Percentiles rank a stretch among this genome's conserved stretches.
phyloP scores from a whole-genome alignment of 257 asterid species.

The Rehmannia glutinosa region DNA sequence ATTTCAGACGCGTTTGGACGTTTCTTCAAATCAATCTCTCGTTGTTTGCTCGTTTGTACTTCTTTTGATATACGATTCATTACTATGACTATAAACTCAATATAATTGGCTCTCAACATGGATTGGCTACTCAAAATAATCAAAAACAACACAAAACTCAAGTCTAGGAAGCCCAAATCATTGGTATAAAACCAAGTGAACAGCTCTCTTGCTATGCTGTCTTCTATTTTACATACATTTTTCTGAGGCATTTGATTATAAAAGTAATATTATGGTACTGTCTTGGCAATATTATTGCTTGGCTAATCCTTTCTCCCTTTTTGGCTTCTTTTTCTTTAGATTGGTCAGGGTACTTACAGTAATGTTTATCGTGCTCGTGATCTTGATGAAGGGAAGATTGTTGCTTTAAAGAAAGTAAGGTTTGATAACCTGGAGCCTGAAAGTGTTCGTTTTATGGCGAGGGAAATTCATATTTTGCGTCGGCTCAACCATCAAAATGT shows the following conservation, averaged over 20 bases:
- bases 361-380: constrained; percentile 93
- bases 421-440: constrained; percentile 95
- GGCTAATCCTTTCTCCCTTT: constrained; percentile 7
- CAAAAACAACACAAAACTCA: too few relatives aligned
- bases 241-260: not conserved
- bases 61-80: too few relatives aligned
- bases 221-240: constrained; percentile 2
- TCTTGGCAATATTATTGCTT: not conserved
- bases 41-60: too few relatives aligned
- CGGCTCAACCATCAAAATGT: constrained; percentile 88
- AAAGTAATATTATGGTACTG: not conserved
- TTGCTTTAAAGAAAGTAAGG: constrained; percentile 90
- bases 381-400: constrained; percentile 84
- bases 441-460: constrained; percentile 96
- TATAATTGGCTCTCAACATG: too few relatives aligned
- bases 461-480: constrained; percentile 91
- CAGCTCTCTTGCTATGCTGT: not conserved
- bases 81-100: too few relatives aligned
- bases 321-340: constrained; percentile 38
- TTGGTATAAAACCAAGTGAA: too few relatives aligned
- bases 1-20: too few relatives aligned
- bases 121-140: too few relatives aligned
- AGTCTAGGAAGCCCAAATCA: too few relatives aligned
- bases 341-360: constrained; percentile 97
- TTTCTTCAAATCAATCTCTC: too few relatives aligned